Evolutionary conservation across 305 asterid genomes (phyloP), one percentile per base, ranked within the genome.

Genomic region (Withania somnifera): DNA sequence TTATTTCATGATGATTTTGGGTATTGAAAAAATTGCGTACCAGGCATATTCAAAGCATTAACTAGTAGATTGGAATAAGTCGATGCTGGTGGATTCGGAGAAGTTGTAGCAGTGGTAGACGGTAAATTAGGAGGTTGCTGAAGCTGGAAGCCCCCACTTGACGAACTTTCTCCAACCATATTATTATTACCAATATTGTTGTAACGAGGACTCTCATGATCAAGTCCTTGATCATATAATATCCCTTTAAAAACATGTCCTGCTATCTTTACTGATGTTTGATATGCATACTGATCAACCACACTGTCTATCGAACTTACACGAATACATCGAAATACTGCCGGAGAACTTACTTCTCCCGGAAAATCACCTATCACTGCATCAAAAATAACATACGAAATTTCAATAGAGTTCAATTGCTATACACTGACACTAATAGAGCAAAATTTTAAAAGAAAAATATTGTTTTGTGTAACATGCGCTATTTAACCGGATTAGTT

Each of bases 221-320:
- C 88, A 0, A 89, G 84, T 0, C 98, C 97, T 63, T 94, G 95
- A 80, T 94, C 97, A 63, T 92, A 92, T 50, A 94, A 87, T 14
- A 94, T 84, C 0, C 98, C 98, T 1, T 93, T 88, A 83, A 94
- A 94, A 11, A 90, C 83, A 78, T 88, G 97, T 11, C 98, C 97
- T 11, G 90, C 94, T 20, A 94, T 92, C 83, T 88, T 90, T 78
- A 92, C 95, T 1, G 95, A 87, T 38, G 98, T 87, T 82, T 91
- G 97, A 42, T 92, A 94, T 2, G 98, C 98, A 66, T 86, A 89
- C 68, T 92, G 90, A 83, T 94, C 95, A 68, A 88, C 92, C 86
- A 83, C 91, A 82, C 89, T 90, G 85, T 92, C 97, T 53, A 91
- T 78, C 0, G 97, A 89, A 83, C 92, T 92, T 86, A 94, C 95